These are phyloP conservation scores for Huntiella savannae DNA, from an alignment of 2,329 filamentous ascomycete genomes.

Conservation along the genomic window DNA sequence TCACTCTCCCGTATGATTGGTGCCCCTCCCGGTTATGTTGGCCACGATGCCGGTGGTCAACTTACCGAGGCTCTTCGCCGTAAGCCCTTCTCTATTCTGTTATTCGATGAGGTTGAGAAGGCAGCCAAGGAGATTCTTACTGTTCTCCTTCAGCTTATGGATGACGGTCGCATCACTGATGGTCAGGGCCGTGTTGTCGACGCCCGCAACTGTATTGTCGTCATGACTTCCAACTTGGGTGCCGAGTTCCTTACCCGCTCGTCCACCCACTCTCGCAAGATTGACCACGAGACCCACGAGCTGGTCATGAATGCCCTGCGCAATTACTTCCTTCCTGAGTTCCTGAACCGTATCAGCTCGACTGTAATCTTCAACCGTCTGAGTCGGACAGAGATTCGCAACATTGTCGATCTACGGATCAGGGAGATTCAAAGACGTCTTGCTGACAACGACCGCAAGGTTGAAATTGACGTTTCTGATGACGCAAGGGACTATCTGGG, in stretches of 20 bases:
- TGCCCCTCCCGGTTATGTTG: slow-evolving; percentile 89
- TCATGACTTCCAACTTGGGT: slow-evolving; percentile 96
- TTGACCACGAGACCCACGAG: slow-evolving; percentile 70
- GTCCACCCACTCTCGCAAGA: slow-evolving; percentile 58
- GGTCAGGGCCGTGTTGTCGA: slow-evolving; percentile 91
- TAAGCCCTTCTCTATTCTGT: slow-evolving; percentile 88
- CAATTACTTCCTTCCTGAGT: slow-evolving; percentile 94
- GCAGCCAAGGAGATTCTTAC: slow-evolving; percentile 94
- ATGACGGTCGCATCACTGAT: slow-evolving; percentile 95
- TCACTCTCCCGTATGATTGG: slow-evolving; percentile 94
- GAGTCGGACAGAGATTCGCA: slow-evolving; percentile 72
- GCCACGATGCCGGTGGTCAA: slow-evolving; percentile 88
- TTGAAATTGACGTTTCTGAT: slow-evolving; percentile 61
- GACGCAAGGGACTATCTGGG: slow-evolving; percentile 90
- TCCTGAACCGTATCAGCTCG: slow-evolving; percentile 92
- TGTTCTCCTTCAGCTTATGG: slow-evolving; percentile 96
- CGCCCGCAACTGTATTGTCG: slow-evolving; percentile 94
- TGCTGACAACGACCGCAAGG: slow-evolving; percentile 65
- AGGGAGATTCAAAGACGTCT: slow-evolving; percentile 81
- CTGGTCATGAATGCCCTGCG: slow-evolving; percentile 80
- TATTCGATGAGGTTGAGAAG: slow-evolving; percentile 98
- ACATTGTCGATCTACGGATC: slow-evolving; percentile 84
- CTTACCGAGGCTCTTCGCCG: slow-evolving; percentile 86
- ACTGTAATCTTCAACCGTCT: slow-evolving; percentile 98
- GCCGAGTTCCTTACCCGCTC: slow-evolving; percentile 81